Evolutionary conservation across 169 alveolate species (phyloP).

Genomic region (Condylostoma magnum): DNA sequence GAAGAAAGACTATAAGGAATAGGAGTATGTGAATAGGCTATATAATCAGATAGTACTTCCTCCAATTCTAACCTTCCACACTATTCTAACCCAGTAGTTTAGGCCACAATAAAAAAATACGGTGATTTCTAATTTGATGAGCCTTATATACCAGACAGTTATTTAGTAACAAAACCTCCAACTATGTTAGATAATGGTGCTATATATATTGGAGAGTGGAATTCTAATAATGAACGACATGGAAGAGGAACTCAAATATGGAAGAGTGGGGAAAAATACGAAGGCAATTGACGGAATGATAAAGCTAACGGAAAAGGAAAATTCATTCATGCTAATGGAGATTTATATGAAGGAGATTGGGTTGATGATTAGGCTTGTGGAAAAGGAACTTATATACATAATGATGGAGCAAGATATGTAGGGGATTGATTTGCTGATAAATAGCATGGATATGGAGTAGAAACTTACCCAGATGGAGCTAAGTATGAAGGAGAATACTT

Average conservation of each 20-base stretch:
- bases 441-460: conserved; percentile 72
- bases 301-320: conserved; percentile 76
- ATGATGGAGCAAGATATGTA: conserved; percentile 71
- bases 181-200: conserved; percentile 58
- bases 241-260: conserved; percentile 78
- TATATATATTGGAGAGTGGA: conserved; percentile 58
- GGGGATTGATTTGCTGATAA: conserved; percentile 74
- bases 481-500: conserved; percentile 67
- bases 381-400: conserved; percentile 62
- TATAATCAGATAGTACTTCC: too few relatives aligned
- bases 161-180: conserved; percentile 35
- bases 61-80: too few relatives aligned
- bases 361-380: conserved; percentile 76
- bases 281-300: conserved; percentile 74
- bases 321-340: conserved; percentile 73
- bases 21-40: too few relatives aligned
- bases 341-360: conserved; percentile 78
- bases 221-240: conserved; percentile 54
- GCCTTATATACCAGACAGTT: too few relatives aligned
- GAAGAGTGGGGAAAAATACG: conserved; percentile 78
- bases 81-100: too few relatives aligned
- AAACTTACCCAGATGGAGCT: conserved; percentile 76
- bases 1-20: too few relatives aligned
- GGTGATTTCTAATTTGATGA: too few relatives aligned
- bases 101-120: too few relatives aligned